Percentiles rank a stretch among this genome's conserved stretches.
Conservation (phyloP, 2,329 filamentous ascomycete genomes). For the Aureobasidium melanogenum region DNA sequence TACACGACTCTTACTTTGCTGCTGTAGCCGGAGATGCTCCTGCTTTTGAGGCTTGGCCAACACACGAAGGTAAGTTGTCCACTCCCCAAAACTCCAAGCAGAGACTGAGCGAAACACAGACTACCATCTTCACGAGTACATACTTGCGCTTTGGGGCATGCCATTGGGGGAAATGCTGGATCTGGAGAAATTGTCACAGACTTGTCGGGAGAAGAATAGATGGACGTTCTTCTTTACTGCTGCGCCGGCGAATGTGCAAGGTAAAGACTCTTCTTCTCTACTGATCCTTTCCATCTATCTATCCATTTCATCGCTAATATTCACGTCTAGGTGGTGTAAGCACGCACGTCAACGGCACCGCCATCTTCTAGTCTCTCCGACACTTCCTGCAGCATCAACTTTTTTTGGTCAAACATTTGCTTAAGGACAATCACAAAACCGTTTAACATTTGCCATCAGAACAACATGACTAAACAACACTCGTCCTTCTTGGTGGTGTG, state of each 20-base stretch:
- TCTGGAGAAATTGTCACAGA: constrained; percentile 34
- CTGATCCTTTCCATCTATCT: too few relatives aligned
- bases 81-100: not conserved
- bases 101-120: constrained; percentile 26
- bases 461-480: too few relatives aligned
- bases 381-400: too few relatives aligned
- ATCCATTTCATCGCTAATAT: constrained; percentile 3
- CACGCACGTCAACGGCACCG: constrained; percentile 36
- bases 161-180: constrained; percentile 49
- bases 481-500: too few relatives aligned
- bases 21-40: constrained; percentile 56
- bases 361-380: constrained; percentile 23
- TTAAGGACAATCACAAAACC: too few relatives aligned
- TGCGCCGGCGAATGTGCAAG: constrained; percentile 49
- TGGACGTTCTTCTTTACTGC: constrained; percentile 44
- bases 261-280: too few relatives aligned
- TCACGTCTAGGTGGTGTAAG: constrained; percentile 28
- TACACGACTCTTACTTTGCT: constrained; percentile 40
- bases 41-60: constrained; percentile 49
- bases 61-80: constrained; percentile 21
- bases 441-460: too few relatives aligned
- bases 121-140: constrained; percentile 46
- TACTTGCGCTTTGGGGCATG: constrained; percentile 45
- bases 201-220: constrained; percentile 14
- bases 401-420: too few relatives aligned